Evolutionary conservation across 768 basidiomycete genomes (phyloP).

Genomic region (Tylopilus felleus): DNA sequence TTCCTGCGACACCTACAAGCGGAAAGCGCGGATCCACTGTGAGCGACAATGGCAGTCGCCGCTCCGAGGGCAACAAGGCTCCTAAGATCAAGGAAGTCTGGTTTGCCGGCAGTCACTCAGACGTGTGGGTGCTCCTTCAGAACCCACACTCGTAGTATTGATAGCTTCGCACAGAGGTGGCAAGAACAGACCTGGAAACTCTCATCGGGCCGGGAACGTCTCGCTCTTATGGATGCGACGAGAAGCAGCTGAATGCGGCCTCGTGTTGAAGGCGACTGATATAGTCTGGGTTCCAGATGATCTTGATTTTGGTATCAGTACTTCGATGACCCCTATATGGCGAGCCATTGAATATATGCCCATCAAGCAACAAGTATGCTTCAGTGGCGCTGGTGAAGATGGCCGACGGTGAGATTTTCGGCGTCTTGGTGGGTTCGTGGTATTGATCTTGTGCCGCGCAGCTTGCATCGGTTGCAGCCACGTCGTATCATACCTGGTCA

Average conservation of each 20-base stretch:
- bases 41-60: background rate
- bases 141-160: background rate
- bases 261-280: conserved; percentile 25
- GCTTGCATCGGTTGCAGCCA: conserved; percentile 16
- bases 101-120: conserved; percentile 51
- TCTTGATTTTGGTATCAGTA: conserved; percentile 18
- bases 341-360: conserved; percentile 19
- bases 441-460: background rate
- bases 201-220: conserved; percentile 23
- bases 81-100: conserved; percentile 59
- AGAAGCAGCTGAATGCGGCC: conserved; percentile 27
- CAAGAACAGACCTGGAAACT: conserved; percentile 20
- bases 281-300: conserved; percentile 29
- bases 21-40: background rate
- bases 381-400: conserved; percentile 16
- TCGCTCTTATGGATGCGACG: conserved; percentile 34
- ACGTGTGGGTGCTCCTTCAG: conserved; percentile 22
- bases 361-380: conserved; percentile 23
- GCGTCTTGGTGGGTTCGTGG: background rate
- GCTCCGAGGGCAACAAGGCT: background rate
- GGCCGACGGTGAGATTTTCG: conserved; percentile 13
- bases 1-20: background rate
- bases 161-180: conserved; percentile 18
- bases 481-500: conserved; percentile 29
- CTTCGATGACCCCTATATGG: conserved; percentile 22